These are phyloP conservation scores for Psophocarpus tetragonolobus DNA, from an alignment of 306 rosid species.

Conservation along the genomic window DNA sequence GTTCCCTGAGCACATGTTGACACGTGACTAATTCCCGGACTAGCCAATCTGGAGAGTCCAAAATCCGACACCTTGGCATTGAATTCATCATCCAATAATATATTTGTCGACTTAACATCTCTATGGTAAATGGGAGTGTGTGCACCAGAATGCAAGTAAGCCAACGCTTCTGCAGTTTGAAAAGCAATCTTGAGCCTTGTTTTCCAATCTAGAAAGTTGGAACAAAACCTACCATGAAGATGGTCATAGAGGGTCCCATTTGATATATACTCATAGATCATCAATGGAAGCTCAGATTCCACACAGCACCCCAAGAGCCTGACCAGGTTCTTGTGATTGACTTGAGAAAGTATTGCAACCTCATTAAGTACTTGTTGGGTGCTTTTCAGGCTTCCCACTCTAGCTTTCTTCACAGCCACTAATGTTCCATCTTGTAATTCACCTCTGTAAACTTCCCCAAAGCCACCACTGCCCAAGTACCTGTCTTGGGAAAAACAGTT, in stretches of 20 bases:
- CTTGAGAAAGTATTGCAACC: conserved; percentile 91
- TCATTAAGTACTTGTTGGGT: conserved; percentile 87
- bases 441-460: conserved; percentile 93
- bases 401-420: conserved; percentile 90
- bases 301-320: conserved; percentile 86
- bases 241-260: conserved; percentile 93
- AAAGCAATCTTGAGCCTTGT: conserved; percentile 78
- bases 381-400: conserved; percentile 89
- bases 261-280: conserved; percentile 90
- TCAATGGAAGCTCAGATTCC: conserved; percentile 82
- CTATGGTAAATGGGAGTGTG: conserved; percentile 92
- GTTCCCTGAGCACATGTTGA: conserved; percentile 99
- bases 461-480: conserved; percentile 84
- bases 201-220: conserved; percentile 80
- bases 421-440: conserved; percentile 70
- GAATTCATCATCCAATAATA: conserved; percentile 66
- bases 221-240: conserved; percentile 63
- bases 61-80: conserved; percentile 88
- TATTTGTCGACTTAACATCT: conserved; percentile 95
- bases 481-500: conserved; percentile 62
- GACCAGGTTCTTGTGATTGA: conserved; percentile 86
- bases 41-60: conserved; percentile 91
- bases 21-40: conserved; percentile 85
- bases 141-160: conserved; percentile 81
- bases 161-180: conserved; percentile 90